A percentile compares a stretch with the other conserved stretches of the same genome.
These are phyloP conservation scores for Leishmania arabica DNA, from an alignment of 208 protist species.

Conservation along the genomic window DNA sequence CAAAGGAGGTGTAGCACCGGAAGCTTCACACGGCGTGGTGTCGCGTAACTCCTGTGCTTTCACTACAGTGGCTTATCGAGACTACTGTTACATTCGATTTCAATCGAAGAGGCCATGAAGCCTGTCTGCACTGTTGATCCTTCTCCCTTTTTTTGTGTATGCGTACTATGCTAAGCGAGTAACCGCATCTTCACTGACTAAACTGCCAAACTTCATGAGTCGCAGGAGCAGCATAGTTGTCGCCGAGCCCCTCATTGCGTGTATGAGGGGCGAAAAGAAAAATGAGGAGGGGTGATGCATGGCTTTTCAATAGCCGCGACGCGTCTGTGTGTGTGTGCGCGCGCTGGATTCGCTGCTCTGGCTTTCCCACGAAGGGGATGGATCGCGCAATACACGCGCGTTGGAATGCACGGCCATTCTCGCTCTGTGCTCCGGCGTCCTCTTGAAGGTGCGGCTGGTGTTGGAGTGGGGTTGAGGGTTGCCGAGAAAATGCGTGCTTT, in stretches of 20 bases:
- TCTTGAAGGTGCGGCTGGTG: neutral
- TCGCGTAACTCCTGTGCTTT: neutral
- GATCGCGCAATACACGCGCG: neutral
- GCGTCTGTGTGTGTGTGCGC: neutral
- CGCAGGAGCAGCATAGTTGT: neutral
- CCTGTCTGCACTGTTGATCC: neutral
- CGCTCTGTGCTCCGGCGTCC: neutral
- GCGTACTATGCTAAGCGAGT: neutral
- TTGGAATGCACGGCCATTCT: neutral
- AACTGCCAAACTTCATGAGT: neutral
- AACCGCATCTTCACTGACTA: neutral
- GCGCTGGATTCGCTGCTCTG: neutral
- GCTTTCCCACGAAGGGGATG: neutral
- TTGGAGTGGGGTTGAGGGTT: neutral
- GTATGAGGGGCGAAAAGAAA: neutral
- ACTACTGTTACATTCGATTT: neutral
- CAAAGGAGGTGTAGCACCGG: conserved; percentile 3
- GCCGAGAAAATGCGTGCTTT: neutral
- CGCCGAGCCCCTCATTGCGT: neutral
- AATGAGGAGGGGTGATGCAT: too few species aligned
- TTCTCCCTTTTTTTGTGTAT: neutral
- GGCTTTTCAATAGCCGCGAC: neutral
- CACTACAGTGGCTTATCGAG: neutral
- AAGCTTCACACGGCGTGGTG: neutral
- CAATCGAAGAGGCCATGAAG: neutral